Base-by-base conservation (phyloP, 2,329 filamentous ascomycete species). In the Ophiobolus disseminans region DNA sequence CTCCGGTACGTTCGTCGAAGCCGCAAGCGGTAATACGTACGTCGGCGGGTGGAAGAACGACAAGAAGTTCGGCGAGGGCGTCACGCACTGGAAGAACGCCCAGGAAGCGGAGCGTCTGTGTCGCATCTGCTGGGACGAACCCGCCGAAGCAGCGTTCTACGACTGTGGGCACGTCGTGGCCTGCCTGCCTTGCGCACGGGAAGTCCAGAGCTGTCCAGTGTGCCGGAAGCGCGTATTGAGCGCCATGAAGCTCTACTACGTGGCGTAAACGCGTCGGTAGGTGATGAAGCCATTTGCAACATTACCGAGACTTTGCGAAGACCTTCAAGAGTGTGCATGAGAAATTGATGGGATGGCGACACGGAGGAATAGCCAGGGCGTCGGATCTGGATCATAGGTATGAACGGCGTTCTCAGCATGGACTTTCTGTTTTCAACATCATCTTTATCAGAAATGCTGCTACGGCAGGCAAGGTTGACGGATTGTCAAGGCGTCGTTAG, bases 131-230 rank as follows among this genome's bases (percentile, higher is more conserved):
- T 86, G 82, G 68, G 78, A 81, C n/a, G 78, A 80, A 35, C 79
- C 80, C 32, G 81, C 83, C 44, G 81, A 84, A 51, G 80, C 82
- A 4, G 76, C 83, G 5, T 86, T 87, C 64, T 83, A 82, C 57
- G 82, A 84, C 54, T 87, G 84, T 55, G 84, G 84, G 0, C 84
- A 87, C 60, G 81, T 86, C 14, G 80, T 84, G 36, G 80, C 83
- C 3, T 87, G 84, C 55, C 71, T 82, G 48, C 73, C 72, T n/a
- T 87, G 84, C 61, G 84, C 84, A 10, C 76, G 76, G 40, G 77
- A 82, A 62, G 78, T 86, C 22, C 81, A 84, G 45, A 75, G 73
- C 40, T 87, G 84, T 57, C 84, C 84, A 1, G 81, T 86, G 19
- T 87, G 84, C 65, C 75, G 84, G 46, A 81, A 80, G 72, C 75